Evolutionary conservation across 208 protist genomes (phyloP), one percentile per base, ranked within the genome.

Genomic region (Acanthamoeba polyphaga): DNA sequence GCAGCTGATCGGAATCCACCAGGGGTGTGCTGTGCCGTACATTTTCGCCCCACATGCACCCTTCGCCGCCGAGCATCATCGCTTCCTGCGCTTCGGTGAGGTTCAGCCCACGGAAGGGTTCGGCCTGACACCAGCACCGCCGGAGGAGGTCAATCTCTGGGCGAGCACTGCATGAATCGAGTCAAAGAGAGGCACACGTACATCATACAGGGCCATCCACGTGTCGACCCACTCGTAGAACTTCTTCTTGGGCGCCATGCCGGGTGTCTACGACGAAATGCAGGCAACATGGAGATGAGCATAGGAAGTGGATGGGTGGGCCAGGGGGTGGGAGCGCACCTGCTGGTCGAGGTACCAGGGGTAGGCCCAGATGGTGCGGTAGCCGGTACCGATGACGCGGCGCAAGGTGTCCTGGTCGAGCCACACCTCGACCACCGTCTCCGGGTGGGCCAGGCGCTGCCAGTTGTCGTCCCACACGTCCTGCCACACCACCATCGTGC

Each of bases 11-110:
- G n/a, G n/a, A n/a, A n/a, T n/a, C n/a, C n/a, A n/a, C n/a, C n/a
- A n/a, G n/a, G n/a, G n/a, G n/a, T n/a, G n/a, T n/a, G n/a, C n/a
- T n/a, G n/a, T 1, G 43, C 27, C 78, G 78, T 32, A 92, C 85
- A 34, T 66, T 92, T 32, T 92, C 85, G 38, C 85, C 85, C 85
- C 85, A 92, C 85, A 92, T 92, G 58, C 85, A 72, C 49, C 53
- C 85, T 22, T 92, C 85, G 3, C 85, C 85, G 19, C 85, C 85
- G 3, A 92, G 62, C 6, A 66, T 17, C 85, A 72, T 72, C 24
- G 3, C 27, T n/a, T 92, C 32, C 8, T 92, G 32, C 13, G 8
- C 34, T 22, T 29, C 29, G 24, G 85, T 92, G 32, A 92, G 53
- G 85, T 92, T 74, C 17, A 74, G 58, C 12, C 78, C 78, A 12